Conservation (phyloP, 2,329 filamentous ascomycete species). For the Sporothrix mexicana region DNA sequence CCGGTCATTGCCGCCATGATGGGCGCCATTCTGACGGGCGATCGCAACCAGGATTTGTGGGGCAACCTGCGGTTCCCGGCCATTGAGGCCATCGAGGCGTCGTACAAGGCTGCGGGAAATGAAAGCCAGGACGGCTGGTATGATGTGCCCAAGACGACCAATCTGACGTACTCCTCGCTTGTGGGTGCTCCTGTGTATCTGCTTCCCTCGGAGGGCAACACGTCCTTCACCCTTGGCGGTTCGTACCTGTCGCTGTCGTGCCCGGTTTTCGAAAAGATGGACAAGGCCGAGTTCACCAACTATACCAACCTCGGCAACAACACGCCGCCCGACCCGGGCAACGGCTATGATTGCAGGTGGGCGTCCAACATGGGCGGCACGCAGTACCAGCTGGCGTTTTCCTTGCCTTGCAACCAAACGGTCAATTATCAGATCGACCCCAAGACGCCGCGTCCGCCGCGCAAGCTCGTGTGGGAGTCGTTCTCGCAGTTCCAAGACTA, state of each 20-base stretch:
- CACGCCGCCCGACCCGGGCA: slow-evolving; percentile 2
- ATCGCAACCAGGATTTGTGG: slow-evolving; percentile 34
- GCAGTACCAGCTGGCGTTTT: slow-evolving; percentile 21
- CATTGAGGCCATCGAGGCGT: slow-evolving; percentile 29
- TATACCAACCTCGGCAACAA: background rate
- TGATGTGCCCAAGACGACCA: slow-evolving; percentile 4
- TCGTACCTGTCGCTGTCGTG: slow-evolving; percentile 32
- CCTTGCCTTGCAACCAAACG: background rate
- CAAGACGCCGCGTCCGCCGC: slow-evolving; percentile 24
- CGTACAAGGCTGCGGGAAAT: background rate
- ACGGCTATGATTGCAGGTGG: slow-evolving; percentile 31
- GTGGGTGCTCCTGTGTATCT: slow-evolving; percentile 26
- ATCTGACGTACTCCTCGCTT: slow-evolving; percentile 33
- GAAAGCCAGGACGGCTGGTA: background rate
- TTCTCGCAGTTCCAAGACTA: background rate
- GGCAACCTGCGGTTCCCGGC: slow-evolving; percentile 33
- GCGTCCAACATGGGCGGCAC: background rate
- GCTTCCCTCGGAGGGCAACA: slow-evolving; percentile 5
- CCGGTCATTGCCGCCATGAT: slow-evolving; percentile 27
- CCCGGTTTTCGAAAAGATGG: background rate
- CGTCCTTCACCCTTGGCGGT: slow-evolving; percentile 22
- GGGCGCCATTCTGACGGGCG: slow-evolving; percentile 20
- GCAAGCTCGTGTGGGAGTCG: slow-evolving; percentile 31
- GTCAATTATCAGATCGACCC: background rate
- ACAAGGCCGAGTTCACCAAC: slow-evolving; percentile 27